Conservation (phyloP, 257 asterid species). For the Solanum tarapatanum region DNA sequence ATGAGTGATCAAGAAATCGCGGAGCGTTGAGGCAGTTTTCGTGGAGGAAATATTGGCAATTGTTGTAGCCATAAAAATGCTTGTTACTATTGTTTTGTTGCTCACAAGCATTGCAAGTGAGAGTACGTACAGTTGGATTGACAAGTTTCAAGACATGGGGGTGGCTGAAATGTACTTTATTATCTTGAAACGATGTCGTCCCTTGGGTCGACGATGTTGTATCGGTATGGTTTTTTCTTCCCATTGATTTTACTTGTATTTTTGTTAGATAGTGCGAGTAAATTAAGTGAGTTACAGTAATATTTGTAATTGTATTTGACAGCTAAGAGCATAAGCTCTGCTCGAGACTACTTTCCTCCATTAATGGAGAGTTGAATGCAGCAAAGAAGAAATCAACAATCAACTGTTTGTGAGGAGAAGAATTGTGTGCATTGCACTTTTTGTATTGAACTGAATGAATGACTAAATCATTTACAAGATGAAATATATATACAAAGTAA, state of each 20-base stretch:
- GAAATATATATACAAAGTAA: too few relatives aligned
- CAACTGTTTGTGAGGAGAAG: too few relatives aligned
- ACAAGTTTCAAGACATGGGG: constrained; percentile 27
- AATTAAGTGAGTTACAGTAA: background rate
- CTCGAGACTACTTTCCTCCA: too few relatives aligned
- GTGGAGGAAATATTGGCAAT: constrained; percentile 18
- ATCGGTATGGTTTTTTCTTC: background rate
- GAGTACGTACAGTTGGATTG: constrained; percentile 2
- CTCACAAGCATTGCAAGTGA: constrained; percentile 15
- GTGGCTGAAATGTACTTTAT: constrained; percentile 34
- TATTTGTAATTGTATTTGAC: background rate
- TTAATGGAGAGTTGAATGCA: too few relatives aligned
- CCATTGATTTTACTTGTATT: background rate
- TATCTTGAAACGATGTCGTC: background rate
- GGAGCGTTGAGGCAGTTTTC: constrained; percentile 17
- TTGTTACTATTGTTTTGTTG: background rate
- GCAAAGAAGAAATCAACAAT: too few relatives aligned
- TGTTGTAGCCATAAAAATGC: constrained; percentile 16
- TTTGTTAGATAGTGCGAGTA: background rate
- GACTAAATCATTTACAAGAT: too few relatives aligned
- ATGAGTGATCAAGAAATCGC: constrained; percentile 17
- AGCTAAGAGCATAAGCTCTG: too few relatives aligned
- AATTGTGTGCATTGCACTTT: too few relatives aligned
- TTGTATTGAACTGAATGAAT: too few relatives aligned
- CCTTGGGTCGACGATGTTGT: background rate